Conservation (phyloP, 805 yeast species). For the Nakazawaea siamensis region DNA sequence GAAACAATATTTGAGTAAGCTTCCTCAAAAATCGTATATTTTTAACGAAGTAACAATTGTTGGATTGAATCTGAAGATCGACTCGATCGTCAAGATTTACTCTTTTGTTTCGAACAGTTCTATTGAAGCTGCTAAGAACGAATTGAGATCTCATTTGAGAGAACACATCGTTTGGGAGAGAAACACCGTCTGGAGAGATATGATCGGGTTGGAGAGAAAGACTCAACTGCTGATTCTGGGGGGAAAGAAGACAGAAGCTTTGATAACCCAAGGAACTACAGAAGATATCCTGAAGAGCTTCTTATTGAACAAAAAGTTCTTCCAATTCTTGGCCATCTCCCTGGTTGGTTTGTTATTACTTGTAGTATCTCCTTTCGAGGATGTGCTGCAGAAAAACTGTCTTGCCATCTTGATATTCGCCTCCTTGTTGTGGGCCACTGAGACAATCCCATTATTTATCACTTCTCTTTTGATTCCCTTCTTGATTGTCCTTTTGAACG, state of each 20-base stretch:
- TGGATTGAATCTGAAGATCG: conserved; percentile 43
- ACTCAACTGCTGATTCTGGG: conserved; percentile 36
- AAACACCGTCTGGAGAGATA: conserved; percentile 95
- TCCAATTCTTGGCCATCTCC: conserved; percentile 40
- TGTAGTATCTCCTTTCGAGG: conserved; percentile 49
- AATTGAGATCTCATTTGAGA: conserved; percentile 49
- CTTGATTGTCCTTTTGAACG: conserved; percentile 64
- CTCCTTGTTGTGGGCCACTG: conserved; percentile 93
- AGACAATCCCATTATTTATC: conserved; percentile 83
- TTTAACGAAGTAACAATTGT: conserved; percentile 43
- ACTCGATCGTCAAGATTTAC: conserved; percentile 29
- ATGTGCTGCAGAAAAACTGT: conserved; percentile 64
- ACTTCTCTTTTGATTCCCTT: conserved; percentile 83
- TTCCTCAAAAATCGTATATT: conserved; percentile 42
- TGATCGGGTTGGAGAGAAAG: conserved; percentile 84
- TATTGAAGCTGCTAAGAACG: conserved; percentile 32
- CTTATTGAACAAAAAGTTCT: conserved; percentile 27
- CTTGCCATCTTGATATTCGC: conserved; percentile 76
- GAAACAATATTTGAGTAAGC: conserved; percentile 42
- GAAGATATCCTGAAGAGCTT: conserved; percentile 12
- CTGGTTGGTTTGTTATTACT: conserved; percentile 40
- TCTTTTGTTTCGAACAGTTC: conserved; percentile 31
- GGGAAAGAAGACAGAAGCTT: conserved; percentile 15
- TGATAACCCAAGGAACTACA: conserved; percentile 14
- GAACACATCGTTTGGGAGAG: conserved; percentile 97